These are phyloP conservation scores for Aspergillus hiratsukae DNA, from an alignment of 2,329 filamentous ascomycete species.

Conservation along the genomic window DNA sequence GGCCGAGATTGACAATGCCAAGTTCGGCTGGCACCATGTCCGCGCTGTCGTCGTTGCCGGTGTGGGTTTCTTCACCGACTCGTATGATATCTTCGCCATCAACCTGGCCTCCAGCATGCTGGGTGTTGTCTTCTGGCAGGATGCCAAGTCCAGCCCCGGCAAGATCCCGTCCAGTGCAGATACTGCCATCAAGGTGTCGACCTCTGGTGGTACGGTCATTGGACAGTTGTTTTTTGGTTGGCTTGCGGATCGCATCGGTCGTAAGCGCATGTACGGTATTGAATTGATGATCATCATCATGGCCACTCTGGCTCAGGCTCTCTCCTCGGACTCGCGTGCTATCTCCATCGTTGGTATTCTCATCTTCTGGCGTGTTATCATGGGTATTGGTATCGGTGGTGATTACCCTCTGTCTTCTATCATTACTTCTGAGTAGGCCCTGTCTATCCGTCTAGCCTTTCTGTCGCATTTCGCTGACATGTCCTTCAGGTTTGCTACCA, in stretches of 20 bases:
- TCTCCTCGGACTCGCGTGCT: slow-evolving; percentile 59
- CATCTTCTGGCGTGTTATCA: slow-evolving; percentile 77
- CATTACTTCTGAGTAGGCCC: slow-evolving; percentile 67
- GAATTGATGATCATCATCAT: slow-evolving; percentile 78
- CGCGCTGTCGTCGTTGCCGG: slow-evolving; percentile 72
- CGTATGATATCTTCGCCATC: slow-evolving; percentile 77
- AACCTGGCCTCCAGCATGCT: slow-evolving; percentile 70
- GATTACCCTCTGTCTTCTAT: slow-evolving; percentile 80
- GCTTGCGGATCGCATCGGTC: slow-evolving; percentile 71
- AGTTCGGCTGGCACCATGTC: slow-evolving; percentile 81
- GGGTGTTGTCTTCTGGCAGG: slow-evolving; percentile 71
- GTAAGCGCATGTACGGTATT: slow-evolving; percentile 79
- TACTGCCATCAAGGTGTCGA: slow-evolving; percentile 80
- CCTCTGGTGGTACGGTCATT: slow-evolving; percentile 76
- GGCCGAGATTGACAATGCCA: slow-evolving; percentile 74
- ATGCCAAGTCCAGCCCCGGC: slow-evolving; percentile 41
- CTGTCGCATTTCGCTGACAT: too few relatives aligned
- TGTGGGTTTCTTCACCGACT: slow-evolving; percentile 85
- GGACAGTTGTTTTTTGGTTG: slow-evolving; percentile 77
- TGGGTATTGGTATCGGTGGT: slow-evolving; percentile 75
- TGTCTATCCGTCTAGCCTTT: too few relatives aligned
- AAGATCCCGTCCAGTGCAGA: slow-evolving; percentile 64
- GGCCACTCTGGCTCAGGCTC: slow-evolving; percentile 67
- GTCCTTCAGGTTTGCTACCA: slow-evolving; percentile 64
- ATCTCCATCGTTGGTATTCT: slow-evolving; percentile 54